Evolutionary conservation across 2,329 filamentous ascomycete species (phyloP).

Genomic region (Fusarium longipes): DNA sequence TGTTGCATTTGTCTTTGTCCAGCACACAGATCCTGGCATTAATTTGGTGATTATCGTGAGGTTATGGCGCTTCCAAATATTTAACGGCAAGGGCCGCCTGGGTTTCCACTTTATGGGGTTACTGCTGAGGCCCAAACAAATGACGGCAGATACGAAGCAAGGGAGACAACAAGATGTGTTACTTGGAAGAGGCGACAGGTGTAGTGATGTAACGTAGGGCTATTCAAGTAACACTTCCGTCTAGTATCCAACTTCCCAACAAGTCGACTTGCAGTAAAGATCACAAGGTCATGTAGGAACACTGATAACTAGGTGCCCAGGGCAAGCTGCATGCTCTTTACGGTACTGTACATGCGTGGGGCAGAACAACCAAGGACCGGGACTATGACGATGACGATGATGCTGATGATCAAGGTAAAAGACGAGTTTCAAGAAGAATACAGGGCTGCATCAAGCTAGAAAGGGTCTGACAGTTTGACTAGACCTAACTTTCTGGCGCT

Average conservation of each 20-base stretch:
- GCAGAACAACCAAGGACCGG: conserved; percentile 4
- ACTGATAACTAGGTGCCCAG: neutral
- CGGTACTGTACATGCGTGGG: conserved; percentile 22
- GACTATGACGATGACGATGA: conserved; percentile 5
- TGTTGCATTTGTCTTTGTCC: neutral
- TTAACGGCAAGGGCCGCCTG: conserved; percentile 6
- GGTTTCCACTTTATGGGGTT: conserved; percentile 22
- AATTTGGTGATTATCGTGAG: conserved; percentile 3
- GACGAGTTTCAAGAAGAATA: neutral
- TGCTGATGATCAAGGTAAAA: neutral
- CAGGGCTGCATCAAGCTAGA: conserved; percentile 18
- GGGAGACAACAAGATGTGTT: neutral
- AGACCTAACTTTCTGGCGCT: conserved; percentile 41
- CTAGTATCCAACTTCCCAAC: neutral
- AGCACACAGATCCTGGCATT: conserved; percentile 4
- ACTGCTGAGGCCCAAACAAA: neutral
- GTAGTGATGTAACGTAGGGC: neutral
- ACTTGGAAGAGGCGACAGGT: neutral
- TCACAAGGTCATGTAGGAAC: conserved; percentile 13
- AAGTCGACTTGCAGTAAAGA: neutral
- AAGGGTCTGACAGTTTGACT: conserved; percentile 14
- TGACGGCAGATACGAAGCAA: conserved; percentile 1
- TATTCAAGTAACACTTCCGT: neutral
- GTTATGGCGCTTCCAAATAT: conserved; percentile 17
- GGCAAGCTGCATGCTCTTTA: conserved; percentile 38